Conservation (phyloP, 23 red algal species). For the Agarophyton chilense region DNA sequence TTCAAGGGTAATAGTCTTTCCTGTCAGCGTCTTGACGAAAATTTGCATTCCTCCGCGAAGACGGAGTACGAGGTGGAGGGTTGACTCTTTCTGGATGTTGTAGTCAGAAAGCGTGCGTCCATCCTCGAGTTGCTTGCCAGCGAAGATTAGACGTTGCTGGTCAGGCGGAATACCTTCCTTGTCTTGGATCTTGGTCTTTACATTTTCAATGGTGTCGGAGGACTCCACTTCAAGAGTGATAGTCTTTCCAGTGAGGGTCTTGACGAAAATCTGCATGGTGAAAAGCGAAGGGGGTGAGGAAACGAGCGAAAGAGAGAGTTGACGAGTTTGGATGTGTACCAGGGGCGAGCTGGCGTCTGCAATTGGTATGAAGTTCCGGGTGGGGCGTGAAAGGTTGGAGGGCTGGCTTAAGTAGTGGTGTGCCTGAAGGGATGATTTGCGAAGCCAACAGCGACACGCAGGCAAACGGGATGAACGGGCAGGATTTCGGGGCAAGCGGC, state of each 20-base stretch:
- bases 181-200: conserved; percentile 97
- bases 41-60: conserved; percentile 90
- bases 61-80: conserved; percentile 88
- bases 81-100: conserved; percentile 97
- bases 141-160: conserved; percentile 95
- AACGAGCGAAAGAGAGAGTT: conserved; percentile 64
- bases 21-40: conserved; percentile 93
- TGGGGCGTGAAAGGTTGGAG: no score
- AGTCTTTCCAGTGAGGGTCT: conserved; percentile 94
- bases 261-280: conserved; percentile 93
- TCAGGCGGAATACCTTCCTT: conserved; percentile 85
- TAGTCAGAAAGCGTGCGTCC: conserved; percentile 92
- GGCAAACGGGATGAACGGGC: neutral
- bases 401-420: conserved; percentile 32
- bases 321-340: conserved; percentile 67
- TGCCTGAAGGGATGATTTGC: neutral
- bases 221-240: conserved; percentile 95
- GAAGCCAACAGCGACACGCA: neutral
- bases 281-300: conserved; percentile 28
- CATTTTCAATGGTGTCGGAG: conserved; percentile 96
- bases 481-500: neutral
- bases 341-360: conserved; percentile 49
- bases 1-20: conserved; percentile 96
- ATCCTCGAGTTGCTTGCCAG: conserved; percentile 93
- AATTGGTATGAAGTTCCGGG: conserved; percentile 18